Percentiles rank a stretch among this genome's conserved stretches.
These are phyloP conservation scores for Houttuynia cordata DNA, from an alignment of 164 flowering plant species.

Conservation along the genomic window DNA sequence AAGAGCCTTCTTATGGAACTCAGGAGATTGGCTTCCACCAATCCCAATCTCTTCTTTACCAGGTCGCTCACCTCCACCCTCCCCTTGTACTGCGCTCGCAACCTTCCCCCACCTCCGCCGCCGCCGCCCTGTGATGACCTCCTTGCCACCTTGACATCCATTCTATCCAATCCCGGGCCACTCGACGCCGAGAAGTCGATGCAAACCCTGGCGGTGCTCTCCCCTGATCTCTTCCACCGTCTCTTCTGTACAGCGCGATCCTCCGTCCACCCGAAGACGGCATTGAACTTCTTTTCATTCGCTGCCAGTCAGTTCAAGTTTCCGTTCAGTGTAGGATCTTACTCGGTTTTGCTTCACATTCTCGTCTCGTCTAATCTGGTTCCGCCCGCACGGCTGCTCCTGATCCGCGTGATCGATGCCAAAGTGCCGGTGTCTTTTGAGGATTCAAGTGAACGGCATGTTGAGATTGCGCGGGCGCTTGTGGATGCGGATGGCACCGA, in stretches of 20 bases:
- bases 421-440: conserved; percentile 29
- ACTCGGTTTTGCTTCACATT: conserved; percentile 45
- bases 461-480: conserved; percentile 28
- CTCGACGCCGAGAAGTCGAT: conserved; percentile 31
- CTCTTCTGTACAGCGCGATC: conserved; percentile 21
- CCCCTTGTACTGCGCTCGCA: conserved; percentile 15
- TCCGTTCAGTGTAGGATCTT: conserved; percentile 44
- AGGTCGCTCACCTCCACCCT: conserved; percentile 10
- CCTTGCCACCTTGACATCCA: conserved; percentile 20
- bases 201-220: conserved; percentile 20
- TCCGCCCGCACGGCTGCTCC: conserved; percentile 42
- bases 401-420: conserved; percentile 56
- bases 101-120: conserved; percentile 5
- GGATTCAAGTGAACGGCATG: conserved; percentile 10
- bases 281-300: conserved; percentile 45
- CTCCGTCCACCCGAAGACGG: conserved; percentile 35
- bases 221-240: conserved; percentile 37
- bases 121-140: conserved; percentile 4
- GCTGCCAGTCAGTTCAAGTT: conserved; percentile 27
- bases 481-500: conserved; percentile 9
- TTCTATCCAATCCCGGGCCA: conserved; percentile 33
- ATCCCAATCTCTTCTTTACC: conserved; percentile 4
- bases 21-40: not conserved
- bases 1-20: not conserved
- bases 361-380: conserved; percentile 26